Conservation (phyloP, 2,329 filamentous ascomycete genomes). For the Diplodia corticola region DNA sequence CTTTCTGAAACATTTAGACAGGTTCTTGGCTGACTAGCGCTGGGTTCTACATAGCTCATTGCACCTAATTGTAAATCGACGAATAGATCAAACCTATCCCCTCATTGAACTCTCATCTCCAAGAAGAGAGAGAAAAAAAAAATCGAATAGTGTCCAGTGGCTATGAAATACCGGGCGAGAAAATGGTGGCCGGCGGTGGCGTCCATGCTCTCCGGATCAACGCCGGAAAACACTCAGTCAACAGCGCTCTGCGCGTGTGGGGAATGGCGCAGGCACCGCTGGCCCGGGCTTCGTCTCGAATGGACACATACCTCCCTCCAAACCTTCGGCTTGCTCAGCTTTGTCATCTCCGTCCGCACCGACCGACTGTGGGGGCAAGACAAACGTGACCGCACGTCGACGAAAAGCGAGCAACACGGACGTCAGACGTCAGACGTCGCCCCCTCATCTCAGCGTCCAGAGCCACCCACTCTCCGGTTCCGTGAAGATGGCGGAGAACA, state of each 20-base stretch:
- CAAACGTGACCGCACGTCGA: slow-evolving; percentile 13
- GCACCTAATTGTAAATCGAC: background rate
- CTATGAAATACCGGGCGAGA: background rate
- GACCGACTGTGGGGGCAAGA: background rate
- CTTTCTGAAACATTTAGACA: background rate
- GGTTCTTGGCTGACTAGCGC: background rate
- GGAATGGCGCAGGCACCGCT: background rate
- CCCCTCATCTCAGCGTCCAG: background rate
- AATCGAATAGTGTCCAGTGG: background rate
- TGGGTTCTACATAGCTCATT: background rate
- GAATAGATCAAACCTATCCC: too few species aligned
- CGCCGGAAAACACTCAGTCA: background rate
- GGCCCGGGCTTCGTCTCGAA: background rate
- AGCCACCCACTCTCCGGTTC: background rate
- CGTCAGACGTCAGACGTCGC: background rate
- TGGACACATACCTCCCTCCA: background rate
- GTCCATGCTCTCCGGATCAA: background rate
- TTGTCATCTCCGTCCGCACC: background rate
- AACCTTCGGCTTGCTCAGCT: background rate
- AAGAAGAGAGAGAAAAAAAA: background rate
- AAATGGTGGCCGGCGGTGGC: background rate
- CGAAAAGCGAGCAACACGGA: background rate
- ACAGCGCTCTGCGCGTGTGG: background rate
- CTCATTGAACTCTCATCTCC: background rate
- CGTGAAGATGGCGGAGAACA: slow-evolving; percentile 10